Percentiles rank a stretch among this genome's conserved stretches.
These are phyloP conservation scores for Beta macrorhiza DNA, from an alignment of 179 eudicot genomes.

Conservation along the genomic window DNA sequence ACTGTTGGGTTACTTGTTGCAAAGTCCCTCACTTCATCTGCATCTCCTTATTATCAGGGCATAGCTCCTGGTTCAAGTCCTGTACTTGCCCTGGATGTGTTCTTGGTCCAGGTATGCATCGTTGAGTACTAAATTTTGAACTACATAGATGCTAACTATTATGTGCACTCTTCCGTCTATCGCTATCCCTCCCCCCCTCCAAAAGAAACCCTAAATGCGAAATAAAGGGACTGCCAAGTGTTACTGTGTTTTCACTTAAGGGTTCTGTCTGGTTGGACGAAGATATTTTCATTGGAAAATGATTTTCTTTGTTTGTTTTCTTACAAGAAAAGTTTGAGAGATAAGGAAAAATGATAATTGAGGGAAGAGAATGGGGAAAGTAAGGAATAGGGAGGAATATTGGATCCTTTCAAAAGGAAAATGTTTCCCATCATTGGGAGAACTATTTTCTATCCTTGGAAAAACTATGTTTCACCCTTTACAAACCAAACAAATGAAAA, in stretches of 20 bases:
- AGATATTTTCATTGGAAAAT: not conserved
- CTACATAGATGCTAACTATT: conserved; percentile 1
- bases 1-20: conserved; percentile 91
- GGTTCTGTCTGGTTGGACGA: no score
- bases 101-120: conserved; percentile 77
- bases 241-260: not conserved
- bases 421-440: no score
- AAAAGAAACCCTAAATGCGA: not conserved
- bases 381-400: no score
- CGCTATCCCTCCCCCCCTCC: not conserved
- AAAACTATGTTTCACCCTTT: no score
- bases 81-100: conserved; percentile 85
- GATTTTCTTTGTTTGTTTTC: not conserved
- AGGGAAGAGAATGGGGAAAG: no score
- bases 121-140: not conserved
- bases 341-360: no score
- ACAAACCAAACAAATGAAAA: no score
- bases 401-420: no score
- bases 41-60: conserved; percentile 76
- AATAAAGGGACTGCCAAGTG: not conserved
- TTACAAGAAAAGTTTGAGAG: no score
- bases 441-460: no score
- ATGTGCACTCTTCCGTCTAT: not conserved
- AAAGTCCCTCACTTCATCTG: conserved; percentile 79
- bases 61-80: conserved; percentile 73